Evolutionary conservation across 2,329 filamentous ascomycete genomes (phyloP).

Genomic region (Colletotrichum sp.): DNA sequence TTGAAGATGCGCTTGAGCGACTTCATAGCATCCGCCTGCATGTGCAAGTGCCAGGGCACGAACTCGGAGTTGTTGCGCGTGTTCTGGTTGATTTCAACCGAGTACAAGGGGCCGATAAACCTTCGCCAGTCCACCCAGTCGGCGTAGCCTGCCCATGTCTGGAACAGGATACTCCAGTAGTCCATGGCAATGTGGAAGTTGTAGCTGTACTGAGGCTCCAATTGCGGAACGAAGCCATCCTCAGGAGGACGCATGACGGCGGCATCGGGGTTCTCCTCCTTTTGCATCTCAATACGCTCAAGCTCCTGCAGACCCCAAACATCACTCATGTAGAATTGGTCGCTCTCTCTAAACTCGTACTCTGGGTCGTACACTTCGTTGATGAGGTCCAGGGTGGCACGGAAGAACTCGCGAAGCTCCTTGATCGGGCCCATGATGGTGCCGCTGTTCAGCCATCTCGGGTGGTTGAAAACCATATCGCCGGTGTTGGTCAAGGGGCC

Average conservation of each 20-base stretch:
- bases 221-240: constrained; percentile 26
- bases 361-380: constrained; percentile 35
- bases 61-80: constrained; percentile 27
- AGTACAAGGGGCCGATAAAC: constrained; percentile 31
- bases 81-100: constrained; percentile 25
- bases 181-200: constrained; percentile 42
- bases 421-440: constrained; percentile 46
- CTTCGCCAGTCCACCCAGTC: constrained; percentile 36
- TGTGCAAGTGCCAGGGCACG: constrained; percentile 31
- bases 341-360: constrained; percentile 38
- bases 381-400: constrained; percentile 34
- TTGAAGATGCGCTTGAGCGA: constrained; percentile 35
- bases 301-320: constrained; percentile 48
- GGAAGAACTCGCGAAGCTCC: constrained; percentile 33
- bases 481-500: constrained; percentile 39
- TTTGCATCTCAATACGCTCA: constrained; percentile 34
- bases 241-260: constrained; percentile 18
- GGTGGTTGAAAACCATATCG: constrained; percentile 33
- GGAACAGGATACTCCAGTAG: constrained; percentile 45
- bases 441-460: constrained; percentile 51
- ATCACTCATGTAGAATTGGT: constrained; percentile 48
- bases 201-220: constrained; percentile 17
- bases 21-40: constrained; percentile 34
- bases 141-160: constrained; percentile 41
- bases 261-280: constrained; percentile 23